Base-by-base conservation (phyloP, 345 rosid genomes). In the Aethionema arabicum region DNA sequence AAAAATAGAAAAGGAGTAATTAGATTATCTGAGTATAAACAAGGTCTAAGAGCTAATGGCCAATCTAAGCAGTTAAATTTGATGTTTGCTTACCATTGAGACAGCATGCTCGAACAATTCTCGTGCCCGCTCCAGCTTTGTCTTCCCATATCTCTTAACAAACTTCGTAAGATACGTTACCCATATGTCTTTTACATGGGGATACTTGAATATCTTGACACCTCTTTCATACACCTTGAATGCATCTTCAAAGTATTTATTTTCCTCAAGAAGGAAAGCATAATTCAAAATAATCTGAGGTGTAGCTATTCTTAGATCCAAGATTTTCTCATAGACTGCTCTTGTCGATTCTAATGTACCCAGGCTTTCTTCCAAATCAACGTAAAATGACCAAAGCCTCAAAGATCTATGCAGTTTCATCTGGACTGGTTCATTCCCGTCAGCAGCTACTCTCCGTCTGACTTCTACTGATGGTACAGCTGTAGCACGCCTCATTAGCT, bases 221-320 rank as follows among this genome's bases (percentile, higher is more conserved):
- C 99, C 97, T 70, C 95, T 82, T 80, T 93, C 97, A 66, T 93
- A 90, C 32, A 88, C 97, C 82, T 86, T 93, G 80, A 93, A 93
- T 66, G 99, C 99, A 82, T 93, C 97, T 81, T 93, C 97, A 41
- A 93, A 90, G 63, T 86, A 93, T 65, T 82, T 90, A 61, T 90
- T 81, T 63, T 87, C 96, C 96, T 90, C 97, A 33, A 93, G 72
- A 61, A 90, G 90, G 61, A 69, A 79, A 13, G 99, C 90, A 65
- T 86, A 93, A 65, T 90, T 90, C 63, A 93, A 72, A 15, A 93
- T 90, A 31, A 93, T 90, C 72, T 93, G 99, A 14, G 99, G 97
- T 4, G 97, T 93, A 44, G 99, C 97, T 56, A 93, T 93, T 78
- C 95, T 86, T 68, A 93, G 49, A 76, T 90, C 96, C 76, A 93